Conservation (phyloP, 352 stramenopile species). For the Halophytophthora polymorphica region DNA sequence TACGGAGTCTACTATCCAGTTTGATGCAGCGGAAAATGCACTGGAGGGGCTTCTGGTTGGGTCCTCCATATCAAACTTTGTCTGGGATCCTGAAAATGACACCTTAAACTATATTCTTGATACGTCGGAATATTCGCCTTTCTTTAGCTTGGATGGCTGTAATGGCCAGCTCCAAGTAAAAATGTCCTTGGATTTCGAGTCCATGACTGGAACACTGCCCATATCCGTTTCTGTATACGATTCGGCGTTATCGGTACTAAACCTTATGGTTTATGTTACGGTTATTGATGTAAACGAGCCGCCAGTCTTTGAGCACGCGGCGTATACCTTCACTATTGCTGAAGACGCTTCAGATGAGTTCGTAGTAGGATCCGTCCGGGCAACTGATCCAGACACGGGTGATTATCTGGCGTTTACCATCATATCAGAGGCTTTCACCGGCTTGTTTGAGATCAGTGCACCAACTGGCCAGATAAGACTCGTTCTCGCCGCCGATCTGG, state of each 20-base stretch:
- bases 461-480: slow-evolving; percentile 5
- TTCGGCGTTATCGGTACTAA: slow-evolving; percentile 6
- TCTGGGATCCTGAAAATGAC: slow-evolving; percentile 63
- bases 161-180: slow-evolving; percentile 41
- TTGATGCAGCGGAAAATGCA: slow-evolving; percentile 16
- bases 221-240: slow-evolving; percentile 19
- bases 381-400: slow-evolving; percentile 15
- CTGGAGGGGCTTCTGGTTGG: slow-evolving; percentile 18
- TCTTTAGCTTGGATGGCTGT: slow-evolving; percentile 47
- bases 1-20: slow-evolving; percentile 2
- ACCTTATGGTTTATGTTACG: slow-evolving; percentile 6
- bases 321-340: slow-evolving; percentile 6
- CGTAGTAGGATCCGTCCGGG: slow-evolving; percentile 6
- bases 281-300: slow-evolving; percentile 21
- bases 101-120: slow-evolving; percentile 39
- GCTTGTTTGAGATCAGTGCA: slow-evolving; percentile 8
- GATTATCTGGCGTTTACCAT: slow-evolving; percentile 10
- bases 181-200: slow-evolving; percentile 38
- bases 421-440: background rate
- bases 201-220: slow-evolving; percentile 3
- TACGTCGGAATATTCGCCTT: slow-evolving; percentile 36
- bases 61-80: slow-evolving; percentile 15
- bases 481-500: slow-evolving; percentile 1
- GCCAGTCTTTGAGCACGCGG: slow-evolving; percentile 12
- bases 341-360: slow-evolving; percentile 12